These are phyloP conservation scores for Mallotus nudiflorus DNA, from an alignment of 345 rosid genomes.

Conservation along the genomic window DNA sequence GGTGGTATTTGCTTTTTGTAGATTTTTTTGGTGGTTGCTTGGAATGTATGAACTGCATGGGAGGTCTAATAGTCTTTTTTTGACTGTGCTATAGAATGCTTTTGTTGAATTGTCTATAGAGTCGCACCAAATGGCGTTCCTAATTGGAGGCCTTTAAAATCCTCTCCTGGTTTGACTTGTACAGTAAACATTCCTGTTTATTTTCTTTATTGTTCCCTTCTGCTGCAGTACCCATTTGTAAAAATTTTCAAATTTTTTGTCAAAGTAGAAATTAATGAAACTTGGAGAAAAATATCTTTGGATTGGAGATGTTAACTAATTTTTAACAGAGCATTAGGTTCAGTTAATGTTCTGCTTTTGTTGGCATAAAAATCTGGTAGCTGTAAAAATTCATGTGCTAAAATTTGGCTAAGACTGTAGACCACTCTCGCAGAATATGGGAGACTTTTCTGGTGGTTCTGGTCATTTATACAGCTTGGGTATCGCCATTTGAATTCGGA, in stretches of 20 bases:
- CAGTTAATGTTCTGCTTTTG: background rate
- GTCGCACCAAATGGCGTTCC: slow-evolving; percentile 20
- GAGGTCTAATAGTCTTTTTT: background rate
- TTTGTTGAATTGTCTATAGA: slow-evolving; percentile 15
- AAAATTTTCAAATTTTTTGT: background rate
- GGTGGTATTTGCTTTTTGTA: background rate
- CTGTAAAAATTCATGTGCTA: background rate
- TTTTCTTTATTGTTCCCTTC: background rate
- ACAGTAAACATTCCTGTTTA: background rate
- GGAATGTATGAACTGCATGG: slow-evolving; percentile 9
- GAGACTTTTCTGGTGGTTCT: slow-evolving; percentile 63
- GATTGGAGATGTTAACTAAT: background rate
- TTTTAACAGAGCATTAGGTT: background rate
- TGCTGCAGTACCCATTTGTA: background rate
- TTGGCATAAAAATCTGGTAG: background rate
- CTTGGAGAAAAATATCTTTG: no score
- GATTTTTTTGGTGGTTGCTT: slow-evolving; percentile 10
- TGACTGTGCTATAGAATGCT: background rate
- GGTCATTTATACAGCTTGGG: slow-evolving; percentile 92
- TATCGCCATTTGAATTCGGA: slow-evolving; percentile 82
- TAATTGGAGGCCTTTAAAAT: slow-evolving; percentile 23
- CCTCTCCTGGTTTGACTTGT: slow-evolving; percentile 21
- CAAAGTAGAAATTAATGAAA: background rate
- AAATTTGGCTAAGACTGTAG: background rate
- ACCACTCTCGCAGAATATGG: slow-evolving; percentile 59